phyloP scores from a whole-genome alignment of 1,284 basidiomycete genomes.

The Irpex lacteus region DNA sequence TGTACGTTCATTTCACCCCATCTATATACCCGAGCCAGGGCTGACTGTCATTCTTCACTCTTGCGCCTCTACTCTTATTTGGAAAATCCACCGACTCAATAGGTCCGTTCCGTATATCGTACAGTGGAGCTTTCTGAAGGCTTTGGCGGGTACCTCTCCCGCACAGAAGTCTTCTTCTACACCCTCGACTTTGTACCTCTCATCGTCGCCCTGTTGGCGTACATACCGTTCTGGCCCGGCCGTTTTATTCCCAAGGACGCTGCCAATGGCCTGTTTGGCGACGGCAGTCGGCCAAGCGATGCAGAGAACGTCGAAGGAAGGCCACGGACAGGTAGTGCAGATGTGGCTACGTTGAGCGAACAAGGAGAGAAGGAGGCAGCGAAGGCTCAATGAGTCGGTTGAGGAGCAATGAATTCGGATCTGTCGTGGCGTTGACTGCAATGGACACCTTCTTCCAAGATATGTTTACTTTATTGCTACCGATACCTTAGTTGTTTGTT shows the following conservation, averaged over 20 bases:
- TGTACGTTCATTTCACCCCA: conserved; percentile 31
- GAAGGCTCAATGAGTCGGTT: too few species aligned
- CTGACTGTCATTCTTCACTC: background rate
- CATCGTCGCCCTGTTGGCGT: conserved; percentile 54
- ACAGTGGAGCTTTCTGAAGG: conserved; percentile 69
- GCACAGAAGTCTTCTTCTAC: conserved; percentile 55
- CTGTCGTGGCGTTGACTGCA: too few species aligned
- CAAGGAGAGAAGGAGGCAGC: background rate
- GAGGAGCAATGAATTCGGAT: too few species aligned
- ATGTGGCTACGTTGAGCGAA: background rate
- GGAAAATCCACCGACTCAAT: background rate
- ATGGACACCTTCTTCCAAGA: too few species aligned
- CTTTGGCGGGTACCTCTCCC: conserved; percentile 57
- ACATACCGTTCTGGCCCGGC: conserved; percentile 60
- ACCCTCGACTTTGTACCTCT: conserved; percentile 65
- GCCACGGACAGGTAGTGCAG: background rate
- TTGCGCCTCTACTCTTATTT: background rate
- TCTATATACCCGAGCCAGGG: too few species aligned
- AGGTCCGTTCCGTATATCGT: conserved; percentile 70
- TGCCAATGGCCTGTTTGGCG: background rate
- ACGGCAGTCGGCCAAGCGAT: background rate
- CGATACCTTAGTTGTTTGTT: too few species aligned
- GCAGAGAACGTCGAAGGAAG: background rate
- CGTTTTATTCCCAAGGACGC: conserved; percentile 39
- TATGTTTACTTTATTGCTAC: too few species aligned